phyloP scores from a whole-genome alignment of 2,329 filamentous ascomycete genomes.

The Colletotrichum sp. region DNA sequence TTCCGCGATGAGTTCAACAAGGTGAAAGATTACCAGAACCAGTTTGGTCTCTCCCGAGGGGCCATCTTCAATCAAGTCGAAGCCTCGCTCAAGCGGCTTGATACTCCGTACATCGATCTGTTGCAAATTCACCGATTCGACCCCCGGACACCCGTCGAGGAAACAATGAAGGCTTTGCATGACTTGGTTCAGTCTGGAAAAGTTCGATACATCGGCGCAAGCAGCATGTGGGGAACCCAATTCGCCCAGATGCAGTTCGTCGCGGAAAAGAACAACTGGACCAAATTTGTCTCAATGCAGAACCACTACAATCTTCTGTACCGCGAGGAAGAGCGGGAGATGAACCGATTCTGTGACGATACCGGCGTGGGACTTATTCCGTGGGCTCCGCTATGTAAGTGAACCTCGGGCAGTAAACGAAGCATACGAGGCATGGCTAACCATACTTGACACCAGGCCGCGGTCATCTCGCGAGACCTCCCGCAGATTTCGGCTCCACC shows the following conservation, averaged over 20 bases:
- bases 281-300: constrained; percentile 63
- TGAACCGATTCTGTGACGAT: constrained; percentile 46
- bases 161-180: constrained; percentile 69
- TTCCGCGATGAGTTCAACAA: constrained; percentile 23
- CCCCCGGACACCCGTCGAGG: constrained; percentile 52
- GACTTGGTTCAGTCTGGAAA: constrained; percentile 63
- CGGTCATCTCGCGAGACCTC: constrained; percentile 33
- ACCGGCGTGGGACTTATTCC: constrained; percentile 48
- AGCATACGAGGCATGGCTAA: neutral
- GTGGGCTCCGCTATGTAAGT: constrained; percentile 21
- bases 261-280: constrained; percentile 59
- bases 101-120: constrained; percentile 63
- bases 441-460: constrained; percentile 11
- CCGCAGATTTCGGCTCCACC: constrained; percentile 21
- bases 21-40: constrained; percentile 32
- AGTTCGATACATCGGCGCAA: constrained; percentile 60
- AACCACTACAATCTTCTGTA: constrained; percentile 60
- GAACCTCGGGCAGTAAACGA: neutral
- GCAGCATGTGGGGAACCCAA: constrained; percentile 53
- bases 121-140: constrained; percentile 68
- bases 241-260: constrained; percentile 55
- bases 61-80: constrained; percentile 72
- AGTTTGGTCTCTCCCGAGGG: constrained; percentile 61
- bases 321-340: constrained; percentile 60
- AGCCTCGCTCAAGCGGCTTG: constrained; percentile 58